Evolutionary conservation across 768 basidiomycete species (phyloP).

Genomic region (Calvatia gigantea): DNA sequence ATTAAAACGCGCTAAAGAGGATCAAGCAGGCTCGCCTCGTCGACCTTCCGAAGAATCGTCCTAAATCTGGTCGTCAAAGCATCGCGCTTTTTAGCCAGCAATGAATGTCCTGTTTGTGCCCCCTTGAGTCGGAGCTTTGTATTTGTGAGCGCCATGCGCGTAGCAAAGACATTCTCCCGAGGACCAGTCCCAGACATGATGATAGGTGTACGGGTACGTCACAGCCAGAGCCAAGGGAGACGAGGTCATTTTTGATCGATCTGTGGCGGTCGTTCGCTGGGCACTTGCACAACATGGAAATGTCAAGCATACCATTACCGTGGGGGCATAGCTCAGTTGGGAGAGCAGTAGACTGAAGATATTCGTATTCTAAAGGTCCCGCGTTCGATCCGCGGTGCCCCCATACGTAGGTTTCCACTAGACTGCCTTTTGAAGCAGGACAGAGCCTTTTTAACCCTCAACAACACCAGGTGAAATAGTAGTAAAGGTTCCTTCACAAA

Average conservation of each 20-base stretch:
- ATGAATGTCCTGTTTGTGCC: slow-evolving; percentile 91
- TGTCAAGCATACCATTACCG: neutral
- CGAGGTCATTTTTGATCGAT: neutral
- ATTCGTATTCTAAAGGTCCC: slow-evolving; percentile 60
- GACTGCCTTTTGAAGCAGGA: too few relatives aligned
- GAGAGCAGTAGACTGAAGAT: slow-evolving; percentile 76
- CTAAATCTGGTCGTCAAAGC: slow-evolving; percentile 94
- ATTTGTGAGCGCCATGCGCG: slow-evolving; percentile 94
- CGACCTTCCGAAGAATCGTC: slow-evolving; percentile 93
- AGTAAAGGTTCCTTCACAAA: too few relatives aligned
- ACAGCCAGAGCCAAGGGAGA: neutral
- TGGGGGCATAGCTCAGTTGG: slow-evolving; percentile 72
- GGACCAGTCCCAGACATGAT: slow-evolving; percentile 87
- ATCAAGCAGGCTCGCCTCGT: slow-evolving; percentile 61
- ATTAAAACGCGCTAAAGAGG: slow-evolving; percentile 4
- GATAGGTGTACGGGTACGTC: slow-evolving; percentile 9
- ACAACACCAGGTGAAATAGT: too few relatives aligned
- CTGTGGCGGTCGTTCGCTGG: neutral
- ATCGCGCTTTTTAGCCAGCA: slow-evolving; percentile 97
- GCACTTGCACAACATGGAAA: neutral
- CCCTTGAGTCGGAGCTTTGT: slow-evolving; percentile 88
- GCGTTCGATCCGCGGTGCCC: slow-evolving; percentile 79
- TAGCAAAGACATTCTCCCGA: slow-evolving; percentile 94
- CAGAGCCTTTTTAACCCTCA: too few relatives aligned
- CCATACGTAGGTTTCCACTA: slow-evolving; percentile 39